Evolutionary conservation across 495 filamentous ascomycete genomes (phyloP).

Genomic region (Lasiosphaeria hispida): DNA sequence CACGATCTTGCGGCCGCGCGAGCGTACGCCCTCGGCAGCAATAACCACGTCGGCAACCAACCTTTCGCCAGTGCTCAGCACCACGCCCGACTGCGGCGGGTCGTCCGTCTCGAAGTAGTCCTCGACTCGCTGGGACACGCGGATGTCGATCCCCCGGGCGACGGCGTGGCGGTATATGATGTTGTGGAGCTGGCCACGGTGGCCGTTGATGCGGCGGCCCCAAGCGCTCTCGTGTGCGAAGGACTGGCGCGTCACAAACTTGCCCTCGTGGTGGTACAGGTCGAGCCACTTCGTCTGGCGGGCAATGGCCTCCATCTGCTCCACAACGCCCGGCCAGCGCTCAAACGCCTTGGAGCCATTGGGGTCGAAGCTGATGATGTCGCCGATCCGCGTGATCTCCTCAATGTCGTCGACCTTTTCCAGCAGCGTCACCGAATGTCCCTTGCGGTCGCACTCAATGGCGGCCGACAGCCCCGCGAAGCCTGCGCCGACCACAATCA

Average conservation of each 20-base stretch:
- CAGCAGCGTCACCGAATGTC: conserved; percentile 34
- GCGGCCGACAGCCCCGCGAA: conserved; percentile 60
- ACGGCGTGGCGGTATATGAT: conserved; percentile 57
- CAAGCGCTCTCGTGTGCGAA: conserved; percentile 30
- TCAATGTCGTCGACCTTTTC: conserved; percentile 38
- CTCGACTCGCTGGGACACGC: conserved; percentile 52
- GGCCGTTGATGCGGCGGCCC: conserved; percentile 52
- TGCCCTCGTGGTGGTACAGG: conserved; percentile 32
- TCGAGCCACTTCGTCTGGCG: conserved; percentile 42
- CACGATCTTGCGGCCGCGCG: conserved; percentile 57
- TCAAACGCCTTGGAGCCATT: conserved; percentile 47
- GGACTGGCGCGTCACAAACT: conserved; percentile 32
- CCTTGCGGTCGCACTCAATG: conserved; percentile 54
- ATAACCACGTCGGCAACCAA: conserved; percentile 57
- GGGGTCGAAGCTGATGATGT: conserved; percentile 53
- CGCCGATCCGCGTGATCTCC: conserved; percentile 46
- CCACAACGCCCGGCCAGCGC: conserved; percentile 49
- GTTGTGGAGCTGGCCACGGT: conserved; percentile 61
- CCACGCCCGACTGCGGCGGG: conserved; percentile 50
- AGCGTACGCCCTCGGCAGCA: conserved; percentile 63
- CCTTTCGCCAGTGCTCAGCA: conserved; percentile 45
- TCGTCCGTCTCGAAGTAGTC: conserved; percentile 60
- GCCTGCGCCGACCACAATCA: conserved; percentile 60
- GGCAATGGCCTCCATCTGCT: conserved; percentile 48
- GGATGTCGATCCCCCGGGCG: conserved; percentile 55